Evolutionary conservation across 345 rosid species (phyloP), one percentile per base, ranked within the genome.

Genomic region (Erodium maritimum): DNA sequence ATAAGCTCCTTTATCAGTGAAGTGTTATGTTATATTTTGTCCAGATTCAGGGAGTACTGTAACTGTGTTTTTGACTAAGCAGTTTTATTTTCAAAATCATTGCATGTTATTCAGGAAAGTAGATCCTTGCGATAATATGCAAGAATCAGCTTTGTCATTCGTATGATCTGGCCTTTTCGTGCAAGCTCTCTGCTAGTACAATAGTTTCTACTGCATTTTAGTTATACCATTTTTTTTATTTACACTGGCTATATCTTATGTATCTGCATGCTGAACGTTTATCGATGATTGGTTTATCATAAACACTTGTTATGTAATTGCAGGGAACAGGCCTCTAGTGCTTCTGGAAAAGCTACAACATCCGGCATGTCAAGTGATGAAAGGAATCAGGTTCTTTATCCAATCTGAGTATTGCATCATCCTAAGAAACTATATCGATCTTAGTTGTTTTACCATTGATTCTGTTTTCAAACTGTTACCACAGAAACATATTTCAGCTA

Each of bases 401-500:
- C 12, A 42, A 42, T 10, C 12, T 42, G 16, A 14, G 12, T 12
- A 42, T 3, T 42, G 16, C 48, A 42, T 42, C 14, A 42, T 11
- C 13, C 1, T 14, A 42, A 34, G 51, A 23, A 24, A 20, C 19
- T 21, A 2, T 53, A 61, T 5, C 16, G 18, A 52, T 42, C 19
- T 21, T n/a, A 50, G 37, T 14, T 48, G 46, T 61, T 52, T 55
- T 19, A 46, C 21, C 24, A 13, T 50, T 59, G 23, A 4, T 5
- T 57, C 12, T 11, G 54, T 54, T 57, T 23, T 46, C 56, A 52
- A 62, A 59, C 29, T 60, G 52, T 56, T 25, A 62, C 11, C 73
- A 58, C 61, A 80, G 90, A 85, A 77, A 64, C 84, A 85, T 74
- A 79, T 71, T 65, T 79, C 88, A 70, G 91, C 91, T 62, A 79